phyloP scores from a whole-genome alignment of 176 grass and related monocot species.

The Puya raimondii region DNA sequence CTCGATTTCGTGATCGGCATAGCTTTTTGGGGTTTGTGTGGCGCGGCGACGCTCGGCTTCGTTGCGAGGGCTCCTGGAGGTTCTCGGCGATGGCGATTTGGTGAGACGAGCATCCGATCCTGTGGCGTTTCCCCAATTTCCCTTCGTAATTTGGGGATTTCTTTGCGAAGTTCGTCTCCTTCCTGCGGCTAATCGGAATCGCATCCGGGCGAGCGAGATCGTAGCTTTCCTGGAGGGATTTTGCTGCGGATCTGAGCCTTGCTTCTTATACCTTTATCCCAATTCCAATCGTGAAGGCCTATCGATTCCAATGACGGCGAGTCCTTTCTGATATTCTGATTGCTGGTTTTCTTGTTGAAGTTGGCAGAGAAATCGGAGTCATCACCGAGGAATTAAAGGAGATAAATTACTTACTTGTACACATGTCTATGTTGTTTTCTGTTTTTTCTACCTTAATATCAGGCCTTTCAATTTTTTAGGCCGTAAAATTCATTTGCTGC shows the following conservation, averaged over 20 bases:
- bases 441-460: background rate
- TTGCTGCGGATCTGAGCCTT: background rate
- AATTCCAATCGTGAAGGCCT: no score
- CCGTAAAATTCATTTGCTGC: background rate
- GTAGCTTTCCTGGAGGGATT: background rate
- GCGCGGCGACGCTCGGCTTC: no score
- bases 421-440: slow-evolving; percentile 2
- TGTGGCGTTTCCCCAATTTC: background rate
- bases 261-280: no score
- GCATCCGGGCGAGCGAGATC: background rate
- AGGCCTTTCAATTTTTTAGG: slow-evolving; percentile 4
- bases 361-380: background rate
- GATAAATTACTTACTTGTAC: slow-evolving; percentile 3
- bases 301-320: no score
- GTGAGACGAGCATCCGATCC: background rate
- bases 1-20: background rate
- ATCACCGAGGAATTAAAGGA: background rate
- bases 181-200: background rate
- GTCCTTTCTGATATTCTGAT: no score
- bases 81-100: background rate
- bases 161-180: background rate
- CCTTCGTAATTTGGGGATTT: background rate
- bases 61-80: background rate
- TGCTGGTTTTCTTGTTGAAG: background rate
- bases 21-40: background rate